phyloP scores from a whole-genome alignment of 2,329 filamentous ascomycete genomes.

The Emericellopsis cladophorae region DNA sequence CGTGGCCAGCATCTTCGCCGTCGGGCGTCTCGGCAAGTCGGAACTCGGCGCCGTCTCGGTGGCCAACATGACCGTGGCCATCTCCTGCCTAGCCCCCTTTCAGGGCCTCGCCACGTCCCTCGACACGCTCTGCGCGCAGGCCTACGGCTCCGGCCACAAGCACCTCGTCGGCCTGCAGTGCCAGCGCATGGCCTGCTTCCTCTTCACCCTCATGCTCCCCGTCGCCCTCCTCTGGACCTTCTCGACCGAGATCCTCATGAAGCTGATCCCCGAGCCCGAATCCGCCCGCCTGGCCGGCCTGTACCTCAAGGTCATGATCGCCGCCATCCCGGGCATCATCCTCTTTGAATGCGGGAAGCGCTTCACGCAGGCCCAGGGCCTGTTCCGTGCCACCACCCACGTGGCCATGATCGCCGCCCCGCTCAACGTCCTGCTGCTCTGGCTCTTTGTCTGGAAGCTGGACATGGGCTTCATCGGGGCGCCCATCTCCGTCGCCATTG shows the following conservation, averaged over 20 bases:
- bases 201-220: constrained; percentile 59
- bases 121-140: constrained; percentile 87
- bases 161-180: constrained; percentile 76
- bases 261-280: constrained; percentile 35
- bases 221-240: constrained; percentile 61
- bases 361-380: constrained; percentile 71
- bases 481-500: constrained; percentile 67
- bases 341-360: constrained; percentile 69
- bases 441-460: constrained; percentile 63
- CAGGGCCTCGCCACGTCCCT: constrained; percentile 81
- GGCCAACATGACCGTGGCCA: constrained; percentile 65
- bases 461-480: constrained; percentile 65
- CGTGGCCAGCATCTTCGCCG: constrained; percentile 68
- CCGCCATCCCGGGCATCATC: constrained; percentile 65
- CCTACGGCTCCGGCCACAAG: constrained; percentile 83
- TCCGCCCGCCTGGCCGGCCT: constrained; percentile 55
- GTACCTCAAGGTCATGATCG: constrained; percentile 60
- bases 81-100: constrained; percentile 65
- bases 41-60: constrained; percentile 32
- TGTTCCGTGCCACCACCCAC: constrained; percentile 68
- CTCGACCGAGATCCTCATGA: constrained; percentile 49
- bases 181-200: constrained; percentile 70
- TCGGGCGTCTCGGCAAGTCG: constrained; percentile 61
- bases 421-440: constrained; percentile 66
- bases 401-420: constrained; percentile 66